Evolutionary conservation across 768 basidiomycete species (phyloP), one percentile per base, ranked within the genome.

Genomic region (Scleroderma citrinum): DNA sequence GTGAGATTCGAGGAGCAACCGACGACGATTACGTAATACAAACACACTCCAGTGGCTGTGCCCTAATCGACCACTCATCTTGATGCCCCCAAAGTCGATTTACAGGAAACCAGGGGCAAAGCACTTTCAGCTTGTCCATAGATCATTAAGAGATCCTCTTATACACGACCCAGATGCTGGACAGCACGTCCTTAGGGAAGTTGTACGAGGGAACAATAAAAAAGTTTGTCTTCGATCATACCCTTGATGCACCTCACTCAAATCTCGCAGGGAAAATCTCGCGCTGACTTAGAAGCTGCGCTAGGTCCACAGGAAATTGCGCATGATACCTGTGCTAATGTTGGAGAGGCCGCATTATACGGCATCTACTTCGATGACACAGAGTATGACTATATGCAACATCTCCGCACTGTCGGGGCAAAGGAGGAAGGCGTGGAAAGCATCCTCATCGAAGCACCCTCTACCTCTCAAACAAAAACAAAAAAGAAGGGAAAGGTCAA

Each of bases 321-420:
- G 14, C 75, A 72, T 34, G 78, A 78, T 47, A 59, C 59, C 13
- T 71, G 75, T 46, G 58, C 68, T 21, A 86, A 85, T 53, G 74
- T 86, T 44, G 96, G 95, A 49, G 90, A 98, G 70, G 96, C 96
- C 0, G 73, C 87, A 6, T 63, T 81, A 8, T 94, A 97, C 65
- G 96, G 93, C 3, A 71, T 99, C 61, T 91, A 91, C 69, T 98
- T 81, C 69, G 93, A 98, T 70, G 94, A 99, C 62, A 86, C 90
- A 6, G 80, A 92, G 51, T 99, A 99, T 72, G 90, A 99, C 68
- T 99, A 99, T 72, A 92, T 97, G 89, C 87, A 94, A 65, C 96
- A 99, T 69, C 79, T 99, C 38, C 85, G 91, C 12, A 58, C 78
- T 2, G 81, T 90, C 44, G 91, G 90, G 3, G 59, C 78, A 12